These are phyloP conservation scores for Haplosporangium sp. DNA, from an alignment of 371 early-diverging fungal genomes.

Conservation along the genomic window DNA sequence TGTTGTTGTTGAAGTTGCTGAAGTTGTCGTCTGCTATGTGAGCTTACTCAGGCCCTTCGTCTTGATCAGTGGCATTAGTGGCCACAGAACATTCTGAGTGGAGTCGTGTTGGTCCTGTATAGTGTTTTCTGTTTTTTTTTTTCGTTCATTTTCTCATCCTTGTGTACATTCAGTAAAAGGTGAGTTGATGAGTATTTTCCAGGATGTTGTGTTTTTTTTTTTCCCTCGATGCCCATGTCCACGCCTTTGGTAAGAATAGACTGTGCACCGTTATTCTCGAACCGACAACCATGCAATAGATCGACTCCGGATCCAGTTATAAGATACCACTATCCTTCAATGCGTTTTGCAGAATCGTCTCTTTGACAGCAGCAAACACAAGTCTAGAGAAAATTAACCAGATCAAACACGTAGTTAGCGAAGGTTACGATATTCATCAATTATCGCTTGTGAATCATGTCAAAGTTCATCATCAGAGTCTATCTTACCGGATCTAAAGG, in stretches of 20 bases:
- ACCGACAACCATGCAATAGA: slow-evolving; percentile 2
- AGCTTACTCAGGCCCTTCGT: no score
- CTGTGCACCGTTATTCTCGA: neutral
- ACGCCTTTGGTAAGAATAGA: neutral
- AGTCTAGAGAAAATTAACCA: slow-evolving; percentile 55
- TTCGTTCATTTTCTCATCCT: slow-evolving; percentile 6
- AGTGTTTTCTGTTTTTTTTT: neutral
- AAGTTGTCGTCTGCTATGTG: no score
- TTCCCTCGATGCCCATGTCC: neutral
- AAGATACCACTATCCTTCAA: slow-evolving; percentile 75
- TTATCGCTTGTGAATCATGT: neutral
- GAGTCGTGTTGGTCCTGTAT: neutral
- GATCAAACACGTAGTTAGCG: neutral
- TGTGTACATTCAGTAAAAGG: no score
- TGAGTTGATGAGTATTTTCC: neutral
- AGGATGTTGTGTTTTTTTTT: neutral
- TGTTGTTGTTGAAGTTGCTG: no score
- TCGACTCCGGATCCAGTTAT: slow-evolving; percentile 38
- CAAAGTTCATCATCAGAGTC: neutral
- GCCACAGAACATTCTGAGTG: no score
- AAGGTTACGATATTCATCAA: neutral
- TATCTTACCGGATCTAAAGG: slow-evolving; percentile 20
- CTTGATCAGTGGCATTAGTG: no score
- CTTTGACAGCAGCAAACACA: slow-evolving; percentile 83
- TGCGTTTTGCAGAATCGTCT: slow-evolving; percentile 79